Evolutionary conservation across 2,329 filamentous ascomycete species (phyloP).

Genomic region (Laburnicola sp.): DNA sequence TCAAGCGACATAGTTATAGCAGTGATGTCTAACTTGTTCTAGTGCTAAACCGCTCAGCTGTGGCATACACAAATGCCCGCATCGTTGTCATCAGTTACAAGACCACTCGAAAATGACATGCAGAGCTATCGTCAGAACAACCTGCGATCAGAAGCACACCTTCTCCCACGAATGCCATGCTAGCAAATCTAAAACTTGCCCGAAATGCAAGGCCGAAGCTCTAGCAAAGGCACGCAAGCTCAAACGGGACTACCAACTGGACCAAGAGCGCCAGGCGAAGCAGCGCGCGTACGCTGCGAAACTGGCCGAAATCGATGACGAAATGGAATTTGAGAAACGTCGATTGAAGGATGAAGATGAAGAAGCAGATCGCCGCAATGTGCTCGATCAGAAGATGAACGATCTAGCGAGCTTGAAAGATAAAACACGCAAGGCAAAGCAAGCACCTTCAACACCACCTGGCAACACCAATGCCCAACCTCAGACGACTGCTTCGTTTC

Average conservation of each 20-base stretch:
- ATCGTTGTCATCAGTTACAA: constrained; percentile 63
- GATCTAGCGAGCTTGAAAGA: constrained; percentile 51
- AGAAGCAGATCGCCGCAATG: constrained; percentile 49
- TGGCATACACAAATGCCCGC: constrained; percentile 61
- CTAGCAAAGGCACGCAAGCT: constrained; percentile 49
- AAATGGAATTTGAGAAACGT: constrained; percentile 55
- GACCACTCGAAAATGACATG: constrained; percentile 63
- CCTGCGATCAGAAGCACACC: constrained; percentile 59
- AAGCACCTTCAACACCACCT: neutral
- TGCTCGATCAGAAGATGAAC: constrained; percentile 51
- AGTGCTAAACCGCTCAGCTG: constrained; percentile 60
- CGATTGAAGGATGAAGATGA: constrained; percentile 51
- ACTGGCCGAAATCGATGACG: constrained; percentile 57
- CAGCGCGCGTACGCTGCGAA: constrained; percentile 52
- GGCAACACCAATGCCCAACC: neutral
- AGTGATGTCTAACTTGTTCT: constrained; percentile 14
- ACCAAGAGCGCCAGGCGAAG: constrained; percentile 51
- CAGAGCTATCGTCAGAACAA: constrained; percentile 46
- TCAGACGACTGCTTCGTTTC: neutral
- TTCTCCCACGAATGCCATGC: constrained; percentile 53
- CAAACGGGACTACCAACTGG: constrained; percentile 55
- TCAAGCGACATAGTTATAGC: neutral
- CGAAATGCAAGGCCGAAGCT: constrained; percentile 57
- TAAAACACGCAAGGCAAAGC: neutral
- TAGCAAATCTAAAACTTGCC: constrained; percentile 48